Conservation (phyloP, 2,329 filamentous ascomycete species). For the Dactylella cylindrospora region DNA sequence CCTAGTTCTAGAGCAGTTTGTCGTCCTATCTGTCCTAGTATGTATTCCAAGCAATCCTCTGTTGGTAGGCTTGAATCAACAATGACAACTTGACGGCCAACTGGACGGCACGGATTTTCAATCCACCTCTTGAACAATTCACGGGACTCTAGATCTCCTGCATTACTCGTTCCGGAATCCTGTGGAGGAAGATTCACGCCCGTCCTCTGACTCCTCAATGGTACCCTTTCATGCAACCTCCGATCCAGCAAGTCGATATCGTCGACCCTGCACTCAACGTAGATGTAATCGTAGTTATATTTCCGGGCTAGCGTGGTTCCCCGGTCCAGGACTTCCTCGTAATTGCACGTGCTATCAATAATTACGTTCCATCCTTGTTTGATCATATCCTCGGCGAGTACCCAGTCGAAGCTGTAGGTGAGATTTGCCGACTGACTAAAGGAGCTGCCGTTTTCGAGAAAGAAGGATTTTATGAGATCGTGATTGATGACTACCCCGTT, state of each 20-base stretch:
- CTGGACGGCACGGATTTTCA: conserved; percentile 50
- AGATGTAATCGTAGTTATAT: conserved; percentile 48
- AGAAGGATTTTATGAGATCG: conserved; percentile 51
- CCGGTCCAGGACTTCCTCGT: conserved; percentile 49
- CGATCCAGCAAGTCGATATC: conserved; percentile 50
- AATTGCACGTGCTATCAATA: conserved; percentile 54
- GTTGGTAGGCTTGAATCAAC: conserved; percentile 48
- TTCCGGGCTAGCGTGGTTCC: conserved; percentile 50
- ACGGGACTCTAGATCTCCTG: conserved; percentile 32
- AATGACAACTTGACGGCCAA: conserved; percentile 43
- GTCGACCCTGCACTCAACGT: conserved; percentile 51
- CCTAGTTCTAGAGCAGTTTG: no score
- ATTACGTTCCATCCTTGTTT: conserved; percentile 52
- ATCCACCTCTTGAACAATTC: conserved; percentile 50
- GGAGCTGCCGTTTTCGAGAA: conserved; percentile 49
- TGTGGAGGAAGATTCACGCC: conserved; percentile 48
- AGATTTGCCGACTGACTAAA: conserved; percentile 51
- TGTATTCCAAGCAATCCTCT: conserved; percentile 45
- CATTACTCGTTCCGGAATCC: conserved; percentile 23
- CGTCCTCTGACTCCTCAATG: conserved; percentile 51
- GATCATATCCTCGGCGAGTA: conserved; percentile 51
- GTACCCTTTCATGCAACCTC: conserved; percentile 47
- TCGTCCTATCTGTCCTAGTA: conserved; percentile 49
- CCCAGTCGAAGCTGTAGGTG: conserved; percentile 52
- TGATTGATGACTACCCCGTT: conserved; percentile 52